A percentile compares a stretch with the other conserved stretches of the same genome.
phyloP scores from a whole-genome alignment of 345 rosid species.

The Gossypium herbaceum region DNA sequence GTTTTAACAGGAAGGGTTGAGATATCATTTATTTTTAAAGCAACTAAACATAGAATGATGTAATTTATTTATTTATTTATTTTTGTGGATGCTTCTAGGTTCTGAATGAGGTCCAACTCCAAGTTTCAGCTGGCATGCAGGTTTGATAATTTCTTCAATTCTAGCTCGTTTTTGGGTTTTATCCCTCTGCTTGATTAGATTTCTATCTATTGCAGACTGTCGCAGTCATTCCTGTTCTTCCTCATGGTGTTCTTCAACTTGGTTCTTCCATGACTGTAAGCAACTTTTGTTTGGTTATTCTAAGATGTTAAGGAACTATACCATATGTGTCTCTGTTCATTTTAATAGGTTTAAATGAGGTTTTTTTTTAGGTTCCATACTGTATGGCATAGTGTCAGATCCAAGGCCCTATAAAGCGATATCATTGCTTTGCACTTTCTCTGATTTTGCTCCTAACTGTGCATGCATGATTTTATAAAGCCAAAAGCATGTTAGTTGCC shows the following conservation, averaged over 20 bases:
- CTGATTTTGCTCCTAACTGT: neutral
- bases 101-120: conserved; percentile 64
- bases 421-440: neutral
- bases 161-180: neutral
- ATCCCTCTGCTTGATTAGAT: conserved; percentile 16
- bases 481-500: neutral
- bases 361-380: neutral
- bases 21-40: neutral
- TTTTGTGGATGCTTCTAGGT: conserved; percentile 43
- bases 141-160: conserved; percentile 35
- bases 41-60: conserved; percentile 11
- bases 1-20: neutral
- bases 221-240: conserved; percentile 73
- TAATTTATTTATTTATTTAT: neutral
- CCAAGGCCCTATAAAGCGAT: neutral
- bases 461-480: neutral
- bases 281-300: conserved; percentile 8
- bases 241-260: conserved; percentile 88
- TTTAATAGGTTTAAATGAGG: neutral
- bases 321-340: neutral
- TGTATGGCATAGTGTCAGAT: neutral
- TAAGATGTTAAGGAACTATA: neutral
- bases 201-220: conserved; percentile 53
- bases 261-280: conserved; percentile 82
- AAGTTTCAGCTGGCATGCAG: conserved; percentile 90